phyloP scores from a whole-genome alignment of 169 alveolate genomes.

The Plasmodium cynomolgi region DNA sequence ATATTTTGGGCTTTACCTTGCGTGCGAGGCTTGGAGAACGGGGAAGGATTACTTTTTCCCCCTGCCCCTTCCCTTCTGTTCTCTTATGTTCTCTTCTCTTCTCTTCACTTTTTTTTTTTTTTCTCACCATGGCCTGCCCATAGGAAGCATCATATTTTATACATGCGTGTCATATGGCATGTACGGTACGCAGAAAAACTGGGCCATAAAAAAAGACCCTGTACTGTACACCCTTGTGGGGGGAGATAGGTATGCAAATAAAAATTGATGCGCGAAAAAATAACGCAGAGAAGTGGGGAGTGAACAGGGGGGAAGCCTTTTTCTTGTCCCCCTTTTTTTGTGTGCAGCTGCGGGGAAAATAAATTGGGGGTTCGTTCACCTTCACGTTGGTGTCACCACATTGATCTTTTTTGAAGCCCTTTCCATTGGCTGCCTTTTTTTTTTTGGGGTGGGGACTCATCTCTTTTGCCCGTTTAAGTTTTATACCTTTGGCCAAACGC shows the following conservation, averaged over 20 bases:
- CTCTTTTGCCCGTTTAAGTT: background rate
- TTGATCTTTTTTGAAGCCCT: background rate
- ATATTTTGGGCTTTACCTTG: background rate
- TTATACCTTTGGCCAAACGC: background rate
- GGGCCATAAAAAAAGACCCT: background rate
- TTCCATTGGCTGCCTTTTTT: background rate
- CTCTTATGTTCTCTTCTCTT: no score
- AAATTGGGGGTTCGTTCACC: background rate
- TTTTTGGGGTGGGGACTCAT: background rate
- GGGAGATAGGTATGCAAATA: background rate
- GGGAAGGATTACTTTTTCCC: background rate
- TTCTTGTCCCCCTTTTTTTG: background rate
- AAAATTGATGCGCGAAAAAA: background rate
- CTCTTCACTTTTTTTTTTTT: no score
- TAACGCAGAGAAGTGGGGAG: background rate
- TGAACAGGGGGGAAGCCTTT: background rate
- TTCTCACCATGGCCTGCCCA: background rate
- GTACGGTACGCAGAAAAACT: background rate
- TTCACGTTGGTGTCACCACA: background rate
- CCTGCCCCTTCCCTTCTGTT: background rate
- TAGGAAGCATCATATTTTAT: background rate
- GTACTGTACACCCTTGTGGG: background rate
- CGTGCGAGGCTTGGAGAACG: background rate
- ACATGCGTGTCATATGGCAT: background rate
- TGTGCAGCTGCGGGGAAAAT: background rate